Conservation (phyloP, 1,139 yeast genomes). For the Geotrichum australiense region DNA sequence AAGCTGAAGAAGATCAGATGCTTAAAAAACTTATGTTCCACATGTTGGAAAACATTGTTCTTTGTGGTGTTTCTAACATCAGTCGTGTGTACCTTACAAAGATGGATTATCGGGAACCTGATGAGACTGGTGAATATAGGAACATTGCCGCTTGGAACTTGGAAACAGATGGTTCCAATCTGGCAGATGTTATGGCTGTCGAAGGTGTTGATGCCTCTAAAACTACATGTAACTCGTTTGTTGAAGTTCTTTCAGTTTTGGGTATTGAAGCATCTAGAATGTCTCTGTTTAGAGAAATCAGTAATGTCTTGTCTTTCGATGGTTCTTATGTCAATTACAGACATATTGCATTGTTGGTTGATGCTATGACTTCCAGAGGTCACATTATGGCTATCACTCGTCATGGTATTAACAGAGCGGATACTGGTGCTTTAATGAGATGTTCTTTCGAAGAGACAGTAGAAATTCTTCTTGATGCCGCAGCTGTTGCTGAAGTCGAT, state of each 20-base stretch:
- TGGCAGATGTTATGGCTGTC: slow-evolving; percentile 91
- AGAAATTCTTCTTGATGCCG: slow-evolving; percentile 94
- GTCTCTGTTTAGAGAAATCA: slow-evolving; percentile 86
- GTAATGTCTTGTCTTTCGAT: slow-evolving; percentile 96
- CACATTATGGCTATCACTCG: slow-evolving; percentile 98
- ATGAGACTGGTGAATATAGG: slow-evolving; percentile 75
- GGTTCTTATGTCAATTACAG: slow-evolving; percentile 99
- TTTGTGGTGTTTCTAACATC: slow-evolving; percentile 95
- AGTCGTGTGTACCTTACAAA: slow-evolving; percentile 90
- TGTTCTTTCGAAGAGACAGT: slow-evolving; percentile 99
- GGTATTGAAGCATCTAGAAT: slow-evolving; percentile 99
- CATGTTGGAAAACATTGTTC: slow-evolving; percentile 89
- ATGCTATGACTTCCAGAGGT: slow-evolving; percentile 98
- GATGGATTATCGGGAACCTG: slow-evolving; percentile 73
- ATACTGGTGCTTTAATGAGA: slow-evolving; percentile 98
- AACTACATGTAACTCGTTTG: slow-evolving; percentile 92
- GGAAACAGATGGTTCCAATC: slow-evolving; percentile 97
- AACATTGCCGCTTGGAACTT: slow-evolving; percentile 96
- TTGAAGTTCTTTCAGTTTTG: slow-evolving; percentile 86
- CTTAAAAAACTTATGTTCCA: slow-evolving; percentile 92
- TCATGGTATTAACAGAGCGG: slow-evolving; percentile 98
- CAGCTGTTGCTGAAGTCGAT: slow-evolving; percentile 95
- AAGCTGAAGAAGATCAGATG: slow-evolving; percentile 95
- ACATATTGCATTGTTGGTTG: slow-evolving; percentile 95
- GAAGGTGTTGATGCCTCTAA: slow-evolving; percentile 90